Evolutionary conservation across 108 stramenopile genomes (phyloP).

Genomic region (Cylindrotheca fusiformis): DNA sequence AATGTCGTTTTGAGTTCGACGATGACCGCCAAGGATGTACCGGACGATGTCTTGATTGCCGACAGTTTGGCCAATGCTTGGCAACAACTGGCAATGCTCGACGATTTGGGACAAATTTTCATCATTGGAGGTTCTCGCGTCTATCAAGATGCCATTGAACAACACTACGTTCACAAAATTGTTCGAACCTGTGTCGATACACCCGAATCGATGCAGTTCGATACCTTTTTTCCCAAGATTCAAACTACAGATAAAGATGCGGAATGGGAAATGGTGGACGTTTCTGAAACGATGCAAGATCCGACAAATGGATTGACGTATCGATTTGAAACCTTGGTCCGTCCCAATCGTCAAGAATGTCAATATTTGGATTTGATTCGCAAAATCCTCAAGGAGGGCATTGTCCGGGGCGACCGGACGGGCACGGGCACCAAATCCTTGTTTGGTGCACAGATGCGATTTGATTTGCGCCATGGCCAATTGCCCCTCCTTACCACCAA

Average conservation of each 20-base stretch:
- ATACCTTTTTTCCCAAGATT: constrained; percentile 73
- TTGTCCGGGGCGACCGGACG: constrained; percentile 94
- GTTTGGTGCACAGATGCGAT: constrained; percentile 99
- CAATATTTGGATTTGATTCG: constrained; percentile 94
- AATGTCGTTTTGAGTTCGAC: constrained; percentile 90
- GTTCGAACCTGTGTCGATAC: constrained; percentile 68
- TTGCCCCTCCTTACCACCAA: constrained; percentile 98
- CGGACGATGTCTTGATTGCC: constrained; percentile 66
- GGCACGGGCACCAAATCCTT: constrained; percentile 98
- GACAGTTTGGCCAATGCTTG: constrained; percentile 80
- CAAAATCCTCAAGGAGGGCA: constrained; percentile 92
- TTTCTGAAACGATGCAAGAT: constrained; percentile 19
- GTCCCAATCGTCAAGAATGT: constrained; percentile 81
- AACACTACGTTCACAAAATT: constrained; percentile 63
- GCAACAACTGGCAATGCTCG: constrained; percentile 39
- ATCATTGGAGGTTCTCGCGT: constrained; percentile 94
- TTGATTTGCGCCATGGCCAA: constrained; percentile 81
- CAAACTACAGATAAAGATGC: constrained; percentile 32
- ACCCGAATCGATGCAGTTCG: constrained; percentile 58
- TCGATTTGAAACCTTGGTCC: constrained; percentile 38
- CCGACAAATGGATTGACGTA: constrained; percentile 61
- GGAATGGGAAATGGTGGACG: constrained; percentile 53
- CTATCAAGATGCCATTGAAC: constrained; percentile 80
- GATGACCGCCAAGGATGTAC: constrained; percentile 10
- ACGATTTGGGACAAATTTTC: constrained; percentile 76